Evolutionary conservation across 495 filamentous ascomycete species (phyloP), one percentile per base, ranked within the genome.

Genomic region (Bombardia bombarda): DNA sequence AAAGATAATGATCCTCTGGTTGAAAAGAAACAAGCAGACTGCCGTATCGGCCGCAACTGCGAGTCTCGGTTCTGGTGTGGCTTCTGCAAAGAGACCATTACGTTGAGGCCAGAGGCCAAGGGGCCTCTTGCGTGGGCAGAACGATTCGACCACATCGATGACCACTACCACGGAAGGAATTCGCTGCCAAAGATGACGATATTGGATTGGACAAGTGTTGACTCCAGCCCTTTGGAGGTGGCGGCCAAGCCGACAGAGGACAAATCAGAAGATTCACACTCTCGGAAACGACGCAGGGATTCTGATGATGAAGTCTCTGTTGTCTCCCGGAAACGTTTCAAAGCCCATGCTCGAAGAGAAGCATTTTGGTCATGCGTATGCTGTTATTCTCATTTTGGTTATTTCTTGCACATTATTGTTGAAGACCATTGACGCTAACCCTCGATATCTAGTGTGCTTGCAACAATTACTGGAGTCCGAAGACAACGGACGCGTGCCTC

Each of bases 41-140:
- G 71, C 43, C 75, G 79, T 14, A 77, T 92, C 25, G 86, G 86
- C 17, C 63, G 78, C n/a, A 82, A 85, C 45, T 77, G 72, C 26
- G 77, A 84, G 44, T 62, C 66, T 13, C 70, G 74, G 5, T 95
- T 90, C 60, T 95, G 89, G 89, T 97, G 90, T 51, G 90, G 90
- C 0, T 94, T 95, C 55, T 95, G 90, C 56, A 56, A 60, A 26
- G 56, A 62, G 10, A 69, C 80, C 6, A 67, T 89, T 9, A 55
- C 66, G 13, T 67, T 89, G 12, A 60, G 14, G 61, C 67, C 7
- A 77, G 76, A 0, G 49, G 72, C 3, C 75, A 70, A 13, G 83
- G 80, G 0, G 80, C 77, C 74, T 79, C 84, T 41, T n/a, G n/a
- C n/a, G n/a, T n/a, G n/a, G n/a, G n/a, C n/a, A n/a, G 83, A 87